phyloP scores from a whole-genome alignment of 2,329 filamentous ascomycete genomes.

The Dothiorella sarmentorum region DNA sequence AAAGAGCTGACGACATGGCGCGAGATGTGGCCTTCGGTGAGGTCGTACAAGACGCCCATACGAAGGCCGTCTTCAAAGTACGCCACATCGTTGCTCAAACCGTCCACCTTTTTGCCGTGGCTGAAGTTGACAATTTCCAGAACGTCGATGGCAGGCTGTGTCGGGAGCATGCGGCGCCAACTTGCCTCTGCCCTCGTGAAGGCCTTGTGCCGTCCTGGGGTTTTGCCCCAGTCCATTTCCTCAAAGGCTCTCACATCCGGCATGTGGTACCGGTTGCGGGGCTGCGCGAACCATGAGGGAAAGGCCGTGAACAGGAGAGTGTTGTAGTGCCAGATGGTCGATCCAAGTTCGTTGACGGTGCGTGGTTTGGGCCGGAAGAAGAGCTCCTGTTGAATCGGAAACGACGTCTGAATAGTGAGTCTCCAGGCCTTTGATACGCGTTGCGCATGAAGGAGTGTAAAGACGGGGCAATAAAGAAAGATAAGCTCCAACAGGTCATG shows the following conservation, averaged over 20 bases:
- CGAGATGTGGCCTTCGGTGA: not conserved
- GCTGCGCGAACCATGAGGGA: slow-evolving; percentile 21
- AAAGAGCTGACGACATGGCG: slow-evolving; percentile 1
- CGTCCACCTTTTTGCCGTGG: slow-evolving; percentile 3
- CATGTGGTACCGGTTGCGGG: slow-evolving; percentile 26
- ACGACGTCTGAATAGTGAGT: slow-evolving; percentile 26
- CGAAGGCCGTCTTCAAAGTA: not conserved
- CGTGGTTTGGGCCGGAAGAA: slow-evolving; percentile 32
- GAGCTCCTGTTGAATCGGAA: slow-evolving; percentile 30
- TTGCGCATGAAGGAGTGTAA: slow-evolving; percentile 30
- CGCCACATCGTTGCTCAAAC: slow-evolving; percentile 4
- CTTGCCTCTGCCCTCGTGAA: slow-evolving; percentile 29
- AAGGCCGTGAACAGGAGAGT: slow-evolving; percentile 15
- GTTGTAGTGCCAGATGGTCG: slow-evolving; percentile 23
- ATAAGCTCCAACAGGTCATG: not conserved
- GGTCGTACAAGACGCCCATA: slow-evolving; percentile 1
- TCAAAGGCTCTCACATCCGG: not conserved
- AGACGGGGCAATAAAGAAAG: not conserved
- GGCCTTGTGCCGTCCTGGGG: slow-evolving; percentile 21
- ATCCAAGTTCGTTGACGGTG: not conserved
- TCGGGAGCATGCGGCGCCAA: slow-evolving; percentile 35
- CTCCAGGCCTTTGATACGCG: slow-evolving; percentile 29
- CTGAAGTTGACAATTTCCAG: slow-evolving; percentile 11
- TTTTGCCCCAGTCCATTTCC: slow-evolving; percentile 16
- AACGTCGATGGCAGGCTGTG: slow-evolving; percentile 25